These are phyloP conservation scores for Tetrapisispora taiwanensis DNA, from an alignment of 805 yeast genomes.

Conservation along the genomic window DNA sequence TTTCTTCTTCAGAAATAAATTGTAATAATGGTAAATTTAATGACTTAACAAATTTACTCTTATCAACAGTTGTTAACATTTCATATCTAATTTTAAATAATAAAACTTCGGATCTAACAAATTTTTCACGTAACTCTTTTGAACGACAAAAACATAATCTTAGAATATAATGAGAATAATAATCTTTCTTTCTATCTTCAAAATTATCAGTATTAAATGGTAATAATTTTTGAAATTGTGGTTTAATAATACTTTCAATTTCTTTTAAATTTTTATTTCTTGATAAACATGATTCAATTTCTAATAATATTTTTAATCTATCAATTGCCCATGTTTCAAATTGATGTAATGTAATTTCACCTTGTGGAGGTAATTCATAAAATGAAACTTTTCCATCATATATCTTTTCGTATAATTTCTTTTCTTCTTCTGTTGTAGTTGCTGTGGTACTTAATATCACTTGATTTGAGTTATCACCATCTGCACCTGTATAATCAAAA, in stretches of 20 bases:
- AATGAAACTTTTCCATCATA: constrained; percentile 61
- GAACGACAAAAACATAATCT: constrained; percentile 83
- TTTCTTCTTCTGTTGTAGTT: constrained; percentile 24
- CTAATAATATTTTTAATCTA: constrained; percentile 70
- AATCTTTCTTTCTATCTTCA: constrained; percentile 75
- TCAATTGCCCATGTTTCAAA: constrained; percentile 96
- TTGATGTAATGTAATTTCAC: constrained; percentile 83
- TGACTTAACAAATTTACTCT: constrained; percentile 54
- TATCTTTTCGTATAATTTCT: constrained; percentile 28
- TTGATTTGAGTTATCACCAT: constrained; percentile 16
- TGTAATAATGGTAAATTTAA: constrained; percentile 61
- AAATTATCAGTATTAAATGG: constrained; percentile 42
- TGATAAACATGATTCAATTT: constrained; percentile 65
- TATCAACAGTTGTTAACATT: constrained; percentile 54
- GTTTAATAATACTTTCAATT: constrained; percentile 53
- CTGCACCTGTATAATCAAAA: constrained; percentile 34
- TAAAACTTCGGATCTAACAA: constrained; percentile 63
- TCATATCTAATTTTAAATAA: constrained; percentile 68
- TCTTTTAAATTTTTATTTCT: constrained; percentile 58
- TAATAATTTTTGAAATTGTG: constrained; percentile 50
- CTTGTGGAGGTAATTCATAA: constrained; percentile 66
- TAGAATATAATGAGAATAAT: constrained; percentile 81
- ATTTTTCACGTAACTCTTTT: constrained; percentile 72
- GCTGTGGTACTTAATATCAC: constrained; percentile 15
- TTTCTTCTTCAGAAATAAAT: constrained; percentile 54